Conservation (phyloP, 805 yeast genomes). For the Ogataea thermomethanolica region DNA sequence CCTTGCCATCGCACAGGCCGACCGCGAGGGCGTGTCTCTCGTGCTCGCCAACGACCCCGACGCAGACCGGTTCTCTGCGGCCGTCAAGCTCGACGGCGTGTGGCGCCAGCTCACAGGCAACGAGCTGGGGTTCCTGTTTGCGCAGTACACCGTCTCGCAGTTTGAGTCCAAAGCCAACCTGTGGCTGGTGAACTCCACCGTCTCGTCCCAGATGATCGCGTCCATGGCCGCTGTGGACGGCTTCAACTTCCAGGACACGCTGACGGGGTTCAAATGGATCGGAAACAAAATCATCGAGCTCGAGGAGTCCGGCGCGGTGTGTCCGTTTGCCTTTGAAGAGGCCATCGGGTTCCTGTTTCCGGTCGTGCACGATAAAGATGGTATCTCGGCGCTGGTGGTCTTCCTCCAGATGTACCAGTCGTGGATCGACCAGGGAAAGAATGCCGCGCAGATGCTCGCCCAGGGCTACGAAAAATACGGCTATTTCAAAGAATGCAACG, state of each 20-base stretch:
- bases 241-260: slow-evolving; percentile 69
- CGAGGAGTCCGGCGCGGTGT: slow-evolving; percentile 57
- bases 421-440: slow-evolving; percentile 41
- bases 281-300: slow-evolving; percentile 83
- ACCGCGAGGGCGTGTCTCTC: slow-evolving; percentile 40
- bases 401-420: slow-evolving; percentile 65
- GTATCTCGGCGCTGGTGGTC: slow-evolving; percentile 73
- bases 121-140: slow-evolving; percentile 84
- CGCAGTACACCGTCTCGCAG: slow-evolving; percentile 49
- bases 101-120: slow-evolving; percentile 91
- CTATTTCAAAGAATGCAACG: slow-evolving; percentile 78
- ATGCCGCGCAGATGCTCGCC: slow-evolving; percentile 50
- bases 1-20: slow-evolving; percentile 63
- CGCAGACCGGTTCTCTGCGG: slow-evolving; percentile 90
- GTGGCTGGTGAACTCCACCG: slow-evolving; percentile 81
- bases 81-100: slow-evolving; percentile 46
- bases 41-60: slow-evolving; percentile 95
- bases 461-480: slow-evolving; percentile 67
- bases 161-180: slow-evolving; percentile 32
- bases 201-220: slow-evolving; percentile 77
- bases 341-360: slow-evolving; percentile 94
- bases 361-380: slow-evolving; percentile 87
- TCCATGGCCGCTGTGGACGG: slow-evolving; percentile 63
- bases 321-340: slow-evolving; percentile 92
- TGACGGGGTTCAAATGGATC: slow-evolving; percentile 97